Conservation (phyloP, 257 asterid species). For the Jasminum sambac region DNA sequence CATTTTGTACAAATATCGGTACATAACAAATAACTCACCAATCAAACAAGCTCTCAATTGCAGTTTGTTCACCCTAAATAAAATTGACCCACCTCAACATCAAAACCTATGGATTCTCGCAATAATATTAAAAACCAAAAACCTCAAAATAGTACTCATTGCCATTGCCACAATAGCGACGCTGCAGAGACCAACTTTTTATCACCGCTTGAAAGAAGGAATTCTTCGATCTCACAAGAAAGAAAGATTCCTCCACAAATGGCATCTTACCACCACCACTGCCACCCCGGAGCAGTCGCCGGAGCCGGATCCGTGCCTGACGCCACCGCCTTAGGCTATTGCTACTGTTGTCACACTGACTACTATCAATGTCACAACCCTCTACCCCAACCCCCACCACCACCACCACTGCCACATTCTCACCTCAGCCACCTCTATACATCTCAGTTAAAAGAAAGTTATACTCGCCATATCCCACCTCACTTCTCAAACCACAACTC, state of each 20-base stretch:
- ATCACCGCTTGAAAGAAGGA: neutral
- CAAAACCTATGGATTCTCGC: neutral
- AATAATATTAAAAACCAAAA: too few relatives aligned
- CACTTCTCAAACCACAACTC: slow-evolving; percentile 28
- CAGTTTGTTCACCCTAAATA: too few relatives aligned
- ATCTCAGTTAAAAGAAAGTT: slow-evolving; percentile 11
- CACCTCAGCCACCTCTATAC: slow-evolving; percentile 30
- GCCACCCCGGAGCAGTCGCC: slow-evolving; percentile 9
- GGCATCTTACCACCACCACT: slow-evolving; percentile 58
- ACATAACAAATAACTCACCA: too few relatives aligned
- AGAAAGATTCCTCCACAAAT: slow-evolving; percentile 36
- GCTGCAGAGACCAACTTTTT: neutral
- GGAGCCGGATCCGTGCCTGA: slow-evolving; percentile 1
- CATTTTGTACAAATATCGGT: too few relatives aligned
- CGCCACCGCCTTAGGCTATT: slow-evolving; percentile 29
- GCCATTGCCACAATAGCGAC: neutral
- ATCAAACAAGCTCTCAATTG: too few relatives aligned
- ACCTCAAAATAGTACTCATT: neutral
- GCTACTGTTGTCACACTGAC: slow-evolving; percentile 31
- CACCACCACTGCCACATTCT: slow-evolving; percentile 41
- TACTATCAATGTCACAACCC: slow-evolving; percentile 24
- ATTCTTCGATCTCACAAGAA: neutral
- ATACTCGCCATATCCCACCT: slow-evolving; percentile 28
- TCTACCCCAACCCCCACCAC: slow-evolving; percentile 25
- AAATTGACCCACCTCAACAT: neutral